Evolutionary conservation across 2,329 filamentous ascomycete genomes (phyloP).

Genomic region (Harringtonia lauricola): DNA sequence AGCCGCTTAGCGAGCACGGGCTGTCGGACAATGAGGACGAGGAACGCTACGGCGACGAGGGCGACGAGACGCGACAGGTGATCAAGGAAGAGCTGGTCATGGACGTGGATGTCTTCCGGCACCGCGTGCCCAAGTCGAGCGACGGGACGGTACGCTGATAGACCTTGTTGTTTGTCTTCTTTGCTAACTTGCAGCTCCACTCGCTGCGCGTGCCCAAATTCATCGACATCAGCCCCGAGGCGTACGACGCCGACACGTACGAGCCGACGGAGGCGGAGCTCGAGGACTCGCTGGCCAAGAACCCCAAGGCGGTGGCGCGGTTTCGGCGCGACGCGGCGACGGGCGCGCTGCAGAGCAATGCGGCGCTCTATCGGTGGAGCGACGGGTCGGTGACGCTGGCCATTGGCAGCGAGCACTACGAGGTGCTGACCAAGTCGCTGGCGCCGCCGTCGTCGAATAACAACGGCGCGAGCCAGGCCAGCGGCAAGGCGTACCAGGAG

Average conservation of each 20-base stretch:
- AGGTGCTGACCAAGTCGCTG: slow-evolving; percentile 59
- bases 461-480: neutral
- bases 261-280: slow-evolving; percentile 46
- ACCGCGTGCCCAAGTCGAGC: slow-evolving; percentile 58
- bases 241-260: slow-evolving; percentile 57
- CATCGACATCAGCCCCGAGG: slow-evolving; percentile 55
- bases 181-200: slow-evolving; percentile 41
- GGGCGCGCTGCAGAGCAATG: slow-evolving; percentile 60
- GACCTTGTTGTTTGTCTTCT: slow-evolving; percentile 11
- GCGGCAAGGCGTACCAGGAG: slow-evolving; percentile 38
- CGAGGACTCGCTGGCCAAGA: slow-evolving; percentile 38
- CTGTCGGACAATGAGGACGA: slow-evolving; percentile 39
- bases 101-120: slow-evolving; percentile 55
- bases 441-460: slow-evolving; percentile 38
- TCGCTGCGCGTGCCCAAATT: slow-evolving; percentile 63
- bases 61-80: slow-evolving; percentile 27
- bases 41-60: slow-evolving; percentile 29
- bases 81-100: slow-evolving; percentile 47
- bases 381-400: slow-evolving; percentile 68
- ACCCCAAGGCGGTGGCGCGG: slow-evolving; percentile 55
- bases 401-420: slow-evolving; percentile 67
- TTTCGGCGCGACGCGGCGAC: slow-evolving; percentile 59
- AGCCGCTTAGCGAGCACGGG: slow-evolving; percentile 52
- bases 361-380: slow-evolving; percentile 65
- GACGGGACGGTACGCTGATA: slow-evolving; percentile 51